These are phyloP conservation scores for Sugiyamaella pinicola DNA, from an alignment of 1,139 yeast genomes.

Conservation along the genomic window DNA sequence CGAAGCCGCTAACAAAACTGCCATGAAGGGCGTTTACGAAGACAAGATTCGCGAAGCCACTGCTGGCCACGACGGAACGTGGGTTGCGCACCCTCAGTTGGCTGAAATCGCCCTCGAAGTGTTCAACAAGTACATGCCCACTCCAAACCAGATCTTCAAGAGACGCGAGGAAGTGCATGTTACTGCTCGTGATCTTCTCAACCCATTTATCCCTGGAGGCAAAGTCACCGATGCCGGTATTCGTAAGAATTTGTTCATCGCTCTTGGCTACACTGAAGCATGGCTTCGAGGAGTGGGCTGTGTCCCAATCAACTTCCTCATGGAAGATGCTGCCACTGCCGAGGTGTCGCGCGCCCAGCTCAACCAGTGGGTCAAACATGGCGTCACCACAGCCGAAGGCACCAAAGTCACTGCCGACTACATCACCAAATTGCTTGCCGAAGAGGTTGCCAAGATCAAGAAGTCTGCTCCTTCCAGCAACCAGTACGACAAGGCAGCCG, in stretches of 20 bases:
- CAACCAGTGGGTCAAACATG: constrained; percentile 84
- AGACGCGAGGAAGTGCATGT: constrained; percentile 53
- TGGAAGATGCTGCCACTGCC: constrained; percentile 90
- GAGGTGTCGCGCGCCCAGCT: constrained; percentile 82
- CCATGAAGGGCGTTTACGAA: constrained; percentile 70
- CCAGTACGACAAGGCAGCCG: constrained; percentile 55
- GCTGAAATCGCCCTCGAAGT: constrained; percentile 75
- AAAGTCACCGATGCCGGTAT: constrained; percentile 72
- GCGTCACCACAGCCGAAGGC: constrained; percentile 59
- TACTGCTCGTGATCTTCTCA: constrained; percentile 67
- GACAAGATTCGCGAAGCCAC: constrained; percentile 75
- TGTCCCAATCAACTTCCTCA: constrained; percentile 78
- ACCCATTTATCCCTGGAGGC: constrained; percentile 68
- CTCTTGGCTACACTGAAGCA: constrained; percentile 77
- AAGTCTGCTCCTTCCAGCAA: constrained; percentile 55
- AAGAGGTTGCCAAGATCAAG: constrained; percentile 62
- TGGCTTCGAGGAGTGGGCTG: constrained; percentile 82
- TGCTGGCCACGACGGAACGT: constrained; percentile 79
- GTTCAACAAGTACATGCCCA: constrained; percentile 79
- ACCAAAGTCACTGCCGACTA: constrained; percentile 63
- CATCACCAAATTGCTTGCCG: constrained; percentile 57
- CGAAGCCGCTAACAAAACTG: constrained; percentile 60
- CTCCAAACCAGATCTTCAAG: constrained; percentile 75
- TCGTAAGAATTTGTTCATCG: constrained; percentile 69
- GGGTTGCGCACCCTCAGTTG: constrained; percentile 83